Evolutionary conservation across 2,329 filamentous ascomycete genomes (phyloP).

Genomic region (Camptophora hylomeconis): DNA sequence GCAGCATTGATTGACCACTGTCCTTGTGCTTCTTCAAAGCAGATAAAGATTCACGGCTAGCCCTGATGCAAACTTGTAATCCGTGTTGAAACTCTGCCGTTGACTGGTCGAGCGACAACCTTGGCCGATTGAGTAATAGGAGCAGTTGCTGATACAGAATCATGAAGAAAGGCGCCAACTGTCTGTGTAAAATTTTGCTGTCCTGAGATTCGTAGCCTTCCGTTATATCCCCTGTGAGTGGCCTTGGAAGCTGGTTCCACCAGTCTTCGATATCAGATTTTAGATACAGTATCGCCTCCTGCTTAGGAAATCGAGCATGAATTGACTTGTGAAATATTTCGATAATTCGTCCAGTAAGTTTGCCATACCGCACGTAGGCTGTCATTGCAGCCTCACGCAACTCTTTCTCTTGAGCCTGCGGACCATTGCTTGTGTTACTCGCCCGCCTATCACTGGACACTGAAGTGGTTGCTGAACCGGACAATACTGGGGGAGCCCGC

Average conservation of each 20-base stretch:
- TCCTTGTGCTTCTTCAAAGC: conserved; percentile 23
- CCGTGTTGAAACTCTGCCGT: conserved; percentile 28
- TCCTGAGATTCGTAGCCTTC: conserved; percentile 11
- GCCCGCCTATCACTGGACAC: too few relatives aligned
- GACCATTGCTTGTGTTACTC: background rate
- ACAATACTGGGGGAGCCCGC: too few relatives aligned
- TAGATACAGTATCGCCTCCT: conserved; percentile 24
- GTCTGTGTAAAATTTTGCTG: conserved; percentile 15
- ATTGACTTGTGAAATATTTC: conserved; percentile 31
- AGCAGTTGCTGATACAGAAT: conserved; percentile 30
- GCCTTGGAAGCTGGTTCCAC: conserved; percentile 27
- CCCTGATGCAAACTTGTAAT: conserved; percentile 28
- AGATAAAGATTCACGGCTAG: conserved; percentile 25
- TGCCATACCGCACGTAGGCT: conserved; percentile 28
- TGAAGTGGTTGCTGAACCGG: too few relatives aligned
- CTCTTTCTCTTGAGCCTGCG: conserved; percentile 7
- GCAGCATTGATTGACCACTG: conserved; percentile 24
- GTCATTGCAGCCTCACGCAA: conserved; percentile 23
- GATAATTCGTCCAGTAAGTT: conserved; percentile 26
- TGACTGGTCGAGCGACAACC: conserved; percentile 25
- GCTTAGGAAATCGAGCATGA: conserved; percentile 26
- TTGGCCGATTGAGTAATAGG: conserved; percentile 27
- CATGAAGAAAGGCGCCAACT: conserved; percentile 26
- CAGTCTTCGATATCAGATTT: conserved; percentile 30
- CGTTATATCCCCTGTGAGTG: conserved; percentile 10